Evolutionary conservation across 371 early-diverging fungal genomes (phyloP).

Genomic region (Lichtheimia corymbifera): DNA sequence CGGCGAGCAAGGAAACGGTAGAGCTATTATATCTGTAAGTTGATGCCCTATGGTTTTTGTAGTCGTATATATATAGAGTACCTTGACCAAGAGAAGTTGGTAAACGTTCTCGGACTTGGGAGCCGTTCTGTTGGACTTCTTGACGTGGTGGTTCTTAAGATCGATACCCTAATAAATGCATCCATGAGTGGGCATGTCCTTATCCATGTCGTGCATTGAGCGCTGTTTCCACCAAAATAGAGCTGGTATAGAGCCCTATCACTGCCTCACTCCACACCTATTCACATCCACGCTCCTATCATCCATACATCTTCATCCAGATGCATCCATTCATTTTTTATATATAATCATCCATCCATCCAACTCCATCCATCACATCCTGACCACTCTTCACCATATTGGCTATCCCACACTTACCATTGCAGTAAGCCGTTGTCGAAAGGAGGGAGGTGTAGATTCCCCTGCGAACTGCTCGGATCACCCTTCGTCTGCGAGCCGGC

Average conservation of each 20-base stretch:
- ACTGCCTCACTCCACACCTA: background rate
- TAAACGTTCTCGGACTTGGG: slow-evolving; percentile 92
- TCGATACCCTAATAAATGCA: slow-evolving; percentile 83
- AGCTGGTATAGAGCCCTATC: background rate
- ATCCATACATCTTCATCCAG: background rate
- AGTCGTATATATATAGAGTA: slow-evolving; percentile 18
- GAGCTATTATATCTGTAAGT: slow-evolving; percentile 57
- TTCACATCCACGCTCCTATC: background rate
- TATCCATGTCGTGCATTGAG: background rate
- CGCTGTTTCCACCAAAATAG: background rate
- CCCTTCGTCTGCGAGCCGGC: no score
- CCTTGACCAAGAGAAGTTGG: slow-evolving; percentile 91
- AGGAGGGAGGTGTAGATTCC: background rate
- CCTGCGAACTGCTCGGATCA: no score
- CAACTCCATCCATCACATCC: slow-evolving; percentile 21
- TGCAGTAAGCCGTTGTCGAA: slow-evolving; percentile 2
- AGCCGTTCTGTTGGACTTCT: slow-evolving; percentile 82
- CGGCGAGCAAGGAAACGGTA: slow-evolving; percentile 98
- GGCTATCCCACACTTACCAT: background rate
- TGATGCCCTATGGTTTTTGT: no score
- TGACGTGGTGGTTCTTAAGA: slow-evolving; percentile 92
- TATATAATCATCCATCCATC: slow-evolving; percentile 10
- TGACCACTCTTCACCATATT: background rate
- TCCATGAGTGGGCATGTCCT: background rate
- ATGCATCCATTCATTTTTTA: background rate